These are phyloP conservation scores for Tetrapisispora namnaoensis DNA, from an alignment of 805 yeast species.

Conservation along the genomic window DNA sequence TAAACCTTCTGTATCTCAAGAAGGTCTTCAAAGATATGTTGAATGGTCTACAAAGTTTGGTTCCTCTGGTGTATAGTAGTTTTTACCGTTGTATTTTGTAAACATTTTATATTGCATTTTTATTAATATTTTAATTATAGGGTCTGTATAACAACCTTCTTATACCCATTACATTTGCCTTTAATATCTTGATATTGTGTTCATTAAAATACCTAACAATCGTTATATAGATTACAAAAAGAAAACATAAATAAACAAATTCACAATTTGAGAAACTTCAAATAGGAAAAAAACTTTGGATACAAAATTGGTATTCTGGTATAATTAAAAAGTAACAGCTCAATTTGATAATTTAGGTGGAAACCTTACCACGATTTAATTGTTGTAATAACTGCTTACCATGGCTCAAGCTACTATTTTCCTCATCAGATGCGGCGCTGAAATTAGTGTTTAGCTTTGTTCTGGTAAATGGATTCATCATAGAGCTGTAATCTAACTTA, in stretches of 20 bases:
- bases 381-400: constrained; percentile 27
- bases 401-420: constrained; percentile 9
- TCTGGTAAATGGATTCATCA: constrained; percentile 9
- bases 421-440: not conserved
- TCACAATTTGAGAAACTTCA: not conserved
- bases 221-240: not conserved
- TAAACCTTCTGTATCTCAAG: constrained; percentile 79
- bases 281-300: not conserved
- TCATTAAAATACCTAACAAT: constrained; percentile 4
- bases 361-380: constrained; percentile 17
- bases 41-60: constrained; percentile 85
- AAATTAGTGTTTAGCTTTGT: not conserved
- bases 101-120: not conserved
- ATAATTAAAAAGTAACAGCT: too few relatives aligned
- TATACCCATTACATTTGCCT: not conserved
- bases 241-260: not conserved
- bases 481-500: constrained; percentile 30
- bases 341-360: not conserved
- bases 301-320: not conserved
- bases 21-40: constrained; percentile 71
- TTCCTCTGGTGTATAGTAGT: constrained; percentile 63
- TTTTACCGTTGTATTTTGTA: not conserved
- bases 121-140: not conserved
- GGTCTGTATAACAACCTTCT: not conserved
- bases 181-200: not conserved